phyloP scores from a whole-genome alignment of 176 grass and related monocot species.

The Elaeis guineensis region DNA sequence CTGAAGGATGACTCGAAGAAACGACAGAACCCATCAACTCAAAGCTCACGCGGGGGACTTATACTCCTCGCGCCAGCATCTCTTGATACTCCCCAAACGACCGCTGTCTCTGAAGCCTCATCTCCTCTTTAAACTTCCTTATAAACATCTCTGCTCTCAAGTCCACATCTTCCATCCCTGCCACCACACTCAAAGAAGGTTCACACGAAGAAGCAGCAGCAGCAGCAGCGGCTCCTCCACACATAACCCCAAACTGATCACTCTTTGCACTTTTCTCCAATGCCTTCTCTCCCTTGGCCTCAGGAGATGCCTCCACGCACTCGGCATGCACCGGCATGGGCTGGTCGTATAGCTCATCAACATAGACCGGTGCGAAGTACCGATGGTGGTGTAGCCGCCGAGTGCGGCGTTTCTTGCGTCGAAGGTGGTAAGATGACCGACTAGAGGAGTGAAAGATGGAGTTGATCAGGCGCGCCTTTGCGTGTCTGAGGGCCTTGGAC shows the following conservation, averaged over 20 bases:
- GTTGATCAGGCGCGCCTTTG: conserved; percentile 12
- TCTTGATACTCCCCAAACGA: conserved; percentile 55
- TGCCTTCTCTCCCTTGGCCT: not conserved
- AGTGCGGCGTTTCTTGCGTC: not conserved
- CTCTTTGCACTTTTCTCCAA: conserved; percentile 21
- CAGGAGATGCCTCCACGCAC: not conserved
- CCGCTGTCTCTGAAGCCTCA: conserved; percentile 61
- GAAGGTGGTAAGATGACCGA: too few relatives aligned
- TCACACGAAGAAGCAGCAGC: too few relatives aligned
- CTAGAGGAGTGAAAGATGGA: too few relatives aligned
- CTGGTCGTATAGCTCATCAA: conserved; percentile 54
- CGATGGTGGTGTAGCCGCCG: conserved; percentile 1
- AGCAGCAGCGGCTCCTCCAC: too few relatives aligned
- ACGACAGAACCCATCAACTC: too few relatives aligned
- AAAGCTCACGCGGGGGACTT: not conserved
- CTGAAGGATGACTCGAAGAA: too few relatives aligned
- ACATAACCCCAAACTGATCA: not conserved
- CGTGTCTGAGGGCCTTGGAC: conserved; percentile 1
- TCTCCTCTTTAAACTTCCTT: conserved; percentile 74
- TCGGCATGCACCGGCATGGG: not conserved
- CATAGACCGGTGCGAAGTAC: conserved; percentile 36
- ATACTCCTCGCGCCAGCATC: conserved; percentile 37
- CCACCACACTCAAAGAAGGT: conserved; percentile 6
- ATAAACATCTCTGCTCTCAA: conserved; percentile 67
- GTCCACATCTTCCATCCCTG: conserved; percentile 59